phyloP scores from a whole-genome alignment of 495 filamentous ascomycete genomes.

The Neurospora intermedia region DNA sequence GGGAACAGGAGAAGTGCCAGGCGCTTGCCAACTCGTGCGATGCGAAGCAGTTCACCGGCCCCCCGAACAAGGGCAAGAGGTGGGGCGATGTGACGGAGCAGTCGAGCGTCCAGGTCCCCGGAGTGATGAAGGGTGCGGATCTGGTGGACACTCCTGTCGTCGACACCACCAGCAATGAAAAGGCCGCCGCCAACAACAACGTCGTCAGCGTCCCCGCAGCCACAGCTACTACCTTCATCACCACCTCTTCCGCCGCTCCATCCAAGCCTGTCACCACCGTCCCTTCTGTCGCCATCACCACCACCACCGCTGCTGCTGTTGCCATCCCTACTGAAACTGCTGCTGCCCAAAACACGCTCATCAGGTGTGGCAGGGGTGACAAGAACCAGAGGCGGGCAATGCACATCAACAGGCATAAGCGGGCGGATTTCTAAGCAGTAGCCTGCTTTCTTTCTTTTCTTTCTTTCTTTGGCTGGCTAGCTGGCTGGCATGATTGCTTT shows the following conservation, averaged over 20 bases:
- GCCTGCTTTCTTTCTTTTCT: background rate
- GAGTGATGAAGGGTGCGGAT: constrained; percentile 4
- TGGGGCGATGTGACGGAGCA: constrained; percentile 16
- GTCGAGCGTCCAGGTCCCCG: constrained; percentile 1
- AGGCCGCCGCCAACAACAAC: background rate
- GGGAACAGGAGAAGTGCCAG: constrained; percentile 47
- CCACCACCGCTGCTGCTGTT: background rate
- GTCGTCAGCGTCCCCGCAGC: background rate
- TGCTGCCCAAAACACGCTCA: background rate
- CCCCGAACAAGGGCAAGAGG: constrained; percentile 43
- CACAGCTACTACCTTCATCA: background rate
- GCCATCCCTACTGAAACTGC: background rate
- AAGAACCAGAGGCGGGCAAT: background rate
- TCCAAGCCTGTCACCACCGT: background rate
- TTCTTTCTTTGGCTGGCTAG: background rate
- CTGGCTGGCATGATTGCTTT: background rate
- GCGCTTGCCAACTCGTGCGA: constrained; percentile 38
- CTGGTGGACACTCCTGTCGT: background rate
- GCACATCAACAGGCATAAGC: background rate
- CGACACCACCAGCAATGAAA: no score
- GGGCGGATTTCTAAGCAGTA: background rate
- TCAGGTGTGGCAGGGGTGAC: background rate
- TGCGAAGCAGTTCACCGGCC: constrained; percentile 40
- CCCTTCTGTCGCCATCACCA: background rate
- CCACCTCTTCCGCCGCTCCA: background rate